phyloP scores from a whole-genome alignment of 148 eudicot species.

The Rhododendron vialii region DNA sequence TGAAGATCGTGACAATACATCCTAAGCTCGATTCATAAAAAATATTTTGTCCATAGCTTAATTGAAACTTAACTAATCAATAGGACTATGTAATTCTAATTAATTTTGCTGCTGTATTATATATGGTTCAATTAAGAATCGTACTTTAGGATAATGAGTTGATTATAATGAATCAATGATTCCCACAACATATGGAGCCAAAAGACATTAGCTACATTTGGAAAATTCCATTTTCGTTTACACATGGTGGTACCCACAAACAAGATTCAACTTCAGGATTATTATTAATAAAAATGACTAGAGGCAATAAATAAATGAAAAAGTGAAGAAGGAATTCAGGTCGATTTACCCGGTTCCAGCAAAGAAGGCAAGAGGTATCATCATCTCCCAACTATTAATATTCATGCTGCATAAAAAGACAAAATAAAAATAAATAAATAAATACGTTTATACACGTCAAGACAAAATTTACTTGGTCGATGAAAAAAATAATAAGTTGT shows the following conservation, averaged over 20 bases:
- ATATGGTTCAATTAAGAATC: too few relatives aligned
- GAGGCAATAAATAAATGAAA: not conserved
- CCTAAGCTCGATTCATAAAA: too few relatives aligned
- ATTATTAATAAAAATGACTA: not conserved
- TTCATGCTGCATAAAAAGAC: conserved; percentile 36
- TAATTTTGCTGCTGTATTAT: too few relatives aligned
- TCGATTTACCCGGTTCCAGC: conserved; percentile 44
- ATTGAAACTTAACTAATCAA: too few relatives aligned
- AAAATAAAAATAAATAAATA: not conserved
- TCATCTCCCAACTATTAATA: conserved; percentile 60
- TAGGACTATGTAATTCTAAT: too few relatives aligned
- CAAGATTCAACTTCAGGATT: not conserved
- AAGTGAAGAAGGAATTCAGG: too few relatives aligned
- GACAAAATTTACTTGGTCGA: not conserved
- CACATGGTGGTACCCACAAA: not conserved
- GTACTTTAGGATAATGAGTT: too few relatives aligned
- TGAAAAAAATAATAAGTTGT: too few relatives aligned
- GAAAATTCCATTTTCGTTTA: not conserved
- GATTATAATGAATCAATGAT: not conserved
- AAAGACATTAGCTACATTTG: not conserved
- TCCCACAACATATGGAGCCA: not conserved
- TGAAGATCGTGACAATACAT: too few relatives aligned
- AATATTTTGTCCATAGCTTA: too few relatives aligned
- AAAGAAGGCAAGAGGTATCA: conserved; percentile 68
- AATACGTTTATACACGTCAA: too few relatives aligned